Evolutionary conservation across 2,329 filamentous ascomycete genomes (phyloP).

Genomic region (Fusarium subtropicale): DNA sequence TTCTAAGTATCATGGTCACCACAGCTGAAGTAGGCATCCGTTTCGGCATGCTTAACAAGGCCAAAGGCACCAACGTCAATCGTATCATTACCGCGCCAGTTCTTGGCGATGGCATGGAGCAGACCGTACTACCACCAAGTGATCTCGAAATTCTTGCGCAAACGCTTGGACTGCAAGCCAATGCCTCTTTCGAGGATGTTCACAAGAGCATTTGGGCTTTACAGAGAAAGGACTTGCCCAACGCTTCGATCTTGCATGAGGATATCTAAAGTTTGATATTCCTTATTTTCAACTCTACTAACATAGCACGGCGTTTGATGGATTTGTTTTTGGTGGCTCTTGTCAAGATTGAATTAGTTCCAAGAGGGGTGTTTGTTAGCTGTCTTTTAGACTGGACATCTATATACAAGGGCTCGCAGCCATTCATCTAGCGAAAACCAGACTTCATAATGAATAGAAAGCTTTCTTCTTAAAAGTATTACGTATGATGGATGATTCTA

Average conservation of each 20-base stretch:
- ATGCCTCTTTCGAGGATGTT: slow-evolving; percentile 54
- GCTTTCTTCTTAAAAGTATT: background rate
- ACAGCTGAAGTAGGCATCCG: slow-evolving; percentile 88
- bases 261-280: slow-evolving; percentile 22
- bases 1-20: slow-evolving; percentile 91
- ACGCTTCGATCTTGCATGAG: slow-evolving; percentile 26
- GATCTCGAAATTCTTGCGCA: slow-evolving; percentile 53
- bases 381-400: slow-evolving; percentile 6
- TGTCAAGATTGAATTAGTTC: background rate
- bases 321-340: background rate
- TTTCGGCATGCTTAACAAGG: slow-evolving; percentile 75
- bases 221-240: slow-evolving; percentile 34
- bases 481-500: background rate
- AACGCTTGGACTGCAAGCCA: slow-evolving; percentile 50
- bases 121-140: slow-evolving; percentile 38
- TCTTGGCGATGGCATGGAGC: slow-evolving; percentile 33
- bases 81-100: slow-evolving; percentile 26
- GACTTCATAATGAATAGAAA: background rate
- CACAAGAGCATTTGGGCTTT: slow-evolving; percentile 50
- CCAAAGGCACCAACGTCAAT: slow-evolving; percentile 30
- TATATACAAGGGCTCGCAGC: slow-evolving; percentile 1
- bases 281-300: slow-evolving; percentile 2
- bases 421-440: background rate
- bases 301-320: slow-evolving; percentile 46
- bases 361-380: background rate